phyloP scores from a whole-genome alignment of 306 rosid species.

The Vigna reflexopilosa region DNA sequence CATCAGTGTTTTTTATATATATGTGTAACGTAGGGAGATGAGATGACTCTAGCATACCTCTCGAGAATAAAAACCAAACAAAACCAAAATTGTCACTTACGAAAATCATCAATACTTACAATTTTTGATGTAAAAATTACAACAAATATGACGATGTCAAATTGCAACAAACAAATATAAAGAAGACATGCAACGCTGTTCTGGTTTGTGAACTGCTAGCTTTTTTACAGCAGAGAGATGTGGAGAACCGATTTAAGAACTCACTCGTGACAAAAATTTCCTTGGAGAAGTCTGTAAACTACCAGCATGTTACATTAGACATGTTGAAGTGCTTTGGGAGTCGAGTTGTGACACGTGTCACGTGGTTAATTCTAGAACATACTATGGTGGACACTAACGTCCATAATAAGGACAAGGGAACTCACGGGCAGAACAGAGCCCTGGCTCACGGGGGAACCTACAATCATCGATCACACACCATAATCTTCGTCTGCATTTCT shows the following conservation, averaged over 20 bases:
- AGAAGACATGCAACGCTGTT: neutral
- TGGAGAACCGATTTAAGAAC: neutral
- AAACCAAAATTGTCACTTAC: too few relatives aligned
- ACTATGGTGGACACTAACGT: slow-evolving; percentile 41
- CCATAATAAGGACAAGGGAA: slow-evolving; percentile 35
- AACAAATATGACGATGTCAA: neutral
- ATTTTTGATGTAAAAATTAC: too few relatives aligned
- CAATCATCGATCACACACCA: slow-evolving; percentile 36
- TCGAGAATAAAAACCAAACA: too few relatives aligned
- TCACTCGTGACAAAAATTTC: neutral
- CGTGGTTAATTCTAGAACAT: slow-evolving; percentile 41
- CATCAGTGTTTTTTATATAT: too few relatives aligned
- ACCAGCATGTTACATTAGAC: neutral
- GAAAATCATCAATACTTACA: too few relatives aligned
- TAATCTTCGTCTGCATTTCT: neutral
- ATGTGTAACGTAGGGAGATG: too few relatives aligned
- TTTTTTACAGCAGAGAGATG: neutral
- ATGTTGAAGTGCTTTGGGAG: neutral
- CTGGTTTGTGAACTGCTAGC: neutral
- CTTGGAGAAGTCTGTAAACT: neutral
- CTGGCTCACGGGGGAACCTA: slow-evolving; percentile 49
- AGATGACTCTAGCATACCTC: too few relatives aligned
- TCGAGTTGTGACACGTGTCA: slow-evolving; percentile 35
- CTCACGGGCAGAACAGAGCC: slow-evolving; percentile 51
- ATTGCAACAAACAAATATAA: neutral